phyloP scores from a whole-genome alignment of 2,329 filamentous ascomycete genomes.

The Trichoderma sp. region DNA sequence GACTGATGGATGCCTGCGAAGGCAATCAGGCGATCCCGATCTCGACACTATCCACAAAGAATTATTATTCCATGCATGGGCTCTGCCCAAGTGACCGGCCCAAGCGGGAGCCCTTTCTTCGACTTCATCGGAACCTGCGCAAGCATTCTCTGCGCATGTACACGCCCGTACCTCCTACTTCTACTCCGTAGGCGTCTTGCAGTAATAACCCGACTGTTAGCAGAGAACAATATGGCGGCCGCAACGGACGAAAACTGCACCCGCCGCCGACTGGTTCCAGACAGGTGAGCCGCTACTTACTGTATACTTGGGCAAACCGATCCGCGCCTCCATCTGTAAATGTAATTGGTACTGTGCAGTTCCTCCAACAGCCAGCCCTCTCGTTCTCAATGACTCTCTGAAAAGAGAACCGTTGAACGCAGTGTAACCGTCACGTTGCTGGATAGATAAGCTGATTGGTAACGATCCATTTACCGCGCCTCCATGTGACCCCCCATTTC shows the following conservation, averaged over 20 bases:
- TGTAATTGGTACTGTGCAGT: background rate
- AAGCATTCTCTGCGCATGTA: background rate
- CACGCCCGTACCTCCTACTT: background rate
- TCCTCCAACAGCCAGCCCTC: background rate
- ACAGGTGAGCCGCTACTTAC: background rate
- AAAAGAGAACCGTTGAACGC: background rate
- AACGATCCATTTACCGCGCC: background rate
- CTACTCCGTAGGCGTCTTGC: background rate
- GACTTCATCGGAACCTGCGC: background rate
- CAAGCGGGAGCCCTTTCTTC: background rate
- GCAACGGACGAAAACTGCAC: background rate
- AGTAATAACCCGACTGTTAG: background rate
- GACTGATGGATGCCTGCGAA: constrained; percentile 7
- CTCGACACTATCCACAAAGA: background rate
- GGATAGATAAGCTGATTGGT: constrained; percentile 16
- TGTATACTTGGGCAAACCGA: background rate
- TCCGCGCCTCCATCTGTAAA: background rate
- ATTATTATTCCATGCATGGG: background rate
- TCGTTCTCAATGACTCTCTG: background rate
- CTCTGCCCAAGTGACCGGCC: background rate
- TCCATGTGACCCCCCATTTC: constrained; percentile 13
- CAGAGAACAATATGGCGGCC: background rate
- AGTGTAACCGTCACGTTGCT: constrained; percentile 18
- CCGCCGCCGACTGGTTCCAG: background rate
- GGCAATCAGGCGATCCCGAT: constrained; percentile 13